Conservation (phyloP, 2,329 filamentous ascomycete species). For the Calonectria honghensis region DNA sequence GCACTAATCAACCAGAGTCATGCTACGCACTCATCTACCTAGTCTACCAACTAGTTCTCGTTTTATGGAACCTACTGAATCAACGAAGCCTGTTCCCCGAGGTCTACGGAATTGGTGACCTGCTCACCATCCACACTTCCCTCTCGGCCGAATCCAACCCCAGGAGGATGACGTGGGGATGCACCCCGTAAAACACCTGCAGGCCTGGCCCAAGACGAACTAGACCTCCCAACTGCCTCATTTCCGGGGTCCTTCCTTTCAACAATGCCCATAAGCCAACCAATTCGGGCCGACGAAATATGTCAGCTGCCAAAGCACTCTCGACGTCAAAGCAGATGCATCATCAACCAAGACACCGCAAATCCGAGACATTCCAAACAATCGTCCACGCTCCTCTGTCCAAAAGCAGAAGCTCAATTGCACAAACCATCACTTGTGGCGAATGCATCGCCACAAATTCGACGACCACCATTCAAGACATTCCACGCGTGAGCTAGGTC, state of each 20-base stretch:
- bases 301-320: slow-evolving; percentile 46
- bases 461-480: slow-evolving; percentile 42
- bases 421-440: slow-evolving; percentile 44
- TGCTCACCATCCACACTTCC: not conserved
- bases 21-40: not conserved
- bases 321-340: slow-evolving; percentile 43
- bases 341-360: slow-evolving; percentile 21
- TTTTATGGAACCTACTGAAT: not conserved
- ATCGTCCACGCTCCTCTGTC: slow-evolving; percentile 43
- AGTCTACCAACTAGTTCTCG: not conserved
- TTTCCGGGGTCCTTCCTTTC: slow-evolving; percentile 50
- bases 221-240: slow-evolving; percentile 46
- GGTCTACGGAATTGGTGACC: not conserved
- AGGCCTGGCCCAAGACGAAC: slow-evolving; percentile 45
- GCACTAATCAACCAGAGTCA: not conserved
- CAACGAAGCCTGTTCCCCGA: slow-evolving; percentile 45
- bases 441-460: slow-evolving; percentile 43
- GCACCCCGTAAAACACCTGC: slow-evolving; percentile 42
- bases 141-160: not conserved
- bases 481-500: slow-evolving; percentile 45
- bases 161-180: slow-evolving; percentile 37
- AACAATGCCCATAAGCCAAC: slow-evolving; percentile 45
- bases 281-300: slow-evolving; percentile 50
- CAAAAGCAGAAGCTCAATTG: slow-evolving; percentile 49
- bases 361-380: slow-evolving; percentile 19